Conservation (phyloP, 306 rosid genomes). For the Urtica urens region DNA sequence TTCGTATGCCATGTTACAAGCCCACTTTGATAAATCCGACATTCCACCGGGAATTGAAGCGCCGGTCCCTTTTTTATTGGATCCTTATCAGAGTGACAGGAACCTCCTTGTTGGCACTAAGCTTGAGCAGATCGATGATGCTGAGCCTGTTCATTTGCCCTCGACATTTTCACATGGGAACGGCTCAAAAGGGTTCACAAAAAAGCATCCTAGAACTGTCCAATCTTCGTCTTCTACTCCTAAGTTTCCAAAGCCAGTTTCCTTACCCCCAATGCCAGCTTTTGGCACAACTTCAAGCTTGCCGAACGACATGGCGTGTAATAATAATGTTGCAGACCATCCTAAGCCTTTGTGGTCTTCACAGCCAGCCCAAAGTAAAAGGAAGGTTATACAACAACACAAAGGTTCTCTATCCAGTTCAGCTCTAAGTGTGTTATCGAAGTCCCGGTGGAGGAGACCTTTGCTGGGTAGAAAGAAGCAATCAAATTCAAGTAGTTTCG, state of each 20-base stretch:
- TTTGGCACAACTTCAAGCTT: constrained; percentile 22
- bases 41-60: constrained; percentile 79
- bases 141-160: constrained; percentile 21
- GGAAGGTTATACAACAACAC: constrained; percentile 23
- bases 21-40: constrained; percentile 50
- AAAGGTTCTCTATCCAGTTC: constrained; percentile 25
- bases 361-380: constrained; percentile 25
- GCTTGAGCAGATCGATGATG: constrained; percentile 18
- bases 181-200: constrained; percentile 14
- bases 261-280: constrained; percentile 14
- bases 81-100: constrained; percentile 18
- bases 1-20: constrained; percentile 40
- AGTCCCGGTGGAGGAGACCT: constrained; percentile 34
- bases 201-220: constrained; percentile 6
- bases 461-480: constrained; percentile 35
- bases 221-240: constrained; percentile 22
- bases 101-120: constrained; percentile 19
- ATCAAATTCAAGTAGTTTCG: constrained; percentile 19
- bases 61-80: constrained; percentile 54
- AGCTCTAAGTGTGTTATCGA: constrained; percentile 33
- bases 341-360: constrained; percentile 17
- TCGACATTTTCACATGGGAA: constrained; percentile 17
- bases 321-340: constrained; percentile 12
- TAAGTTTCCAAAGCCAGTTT: constrained; percentile 15
- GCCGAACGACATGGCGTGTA: constrained; percentile 20